These are phyloP conservation scores for Epichloe gansuensis DNA, from an alignment of 2,329 filamentous ascomycete species.

Conservation along the genomic window DNA sequence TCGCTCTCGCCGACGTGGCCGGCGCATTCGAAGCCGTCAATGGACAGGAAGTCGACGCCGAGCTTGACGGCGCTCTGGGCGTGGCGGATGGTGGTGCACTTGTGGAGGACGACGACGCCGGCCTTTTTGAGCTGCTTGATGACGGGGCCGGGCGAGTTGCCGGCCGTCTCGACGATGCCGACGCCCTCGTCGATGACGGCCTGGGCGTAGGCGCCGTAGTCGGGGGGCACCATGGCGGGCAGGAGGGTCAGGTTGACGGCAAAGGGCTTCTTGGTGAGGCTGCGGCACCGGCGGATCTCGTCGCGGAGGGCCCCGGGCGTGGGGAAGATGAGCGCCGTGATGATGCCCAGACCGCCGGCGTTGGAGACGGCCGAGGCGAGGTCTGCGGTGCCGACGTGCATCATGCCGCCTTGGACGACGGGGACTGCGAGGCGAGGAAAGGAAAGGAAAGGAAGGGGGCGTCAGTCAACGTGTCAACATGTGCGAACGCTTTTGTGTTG, in stretches of 20 bases:
- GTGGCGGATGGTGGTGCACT: conserved; percentile 93
- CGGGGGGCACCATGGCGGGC: conserved; percentile 80
- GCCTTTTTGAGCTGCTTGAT: conserved; percentile 79
- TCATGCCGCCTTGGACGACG: conserved; percentile 77
- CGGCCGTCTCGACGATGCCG: conserved; percentile 82
- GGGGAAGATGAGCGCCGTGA: conserved; percentile 85
- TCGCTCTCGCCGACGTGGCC: conserved; percentile 78
- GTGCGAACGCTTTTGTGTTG: not conserved
- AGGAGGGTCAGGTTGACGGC: conserved; percentile 92
- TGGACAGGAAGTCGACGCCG: conserved; percentile 90
- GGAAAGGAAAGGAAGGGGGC: not conserved
- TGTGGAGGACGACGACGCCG: conserved; percentile 74
- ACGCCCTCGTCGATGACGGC: conserved; percentile 89
- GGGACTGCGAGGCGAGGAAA: conserved; percentile 40
- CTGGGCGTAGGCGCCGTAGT: conserved; percentile 85
- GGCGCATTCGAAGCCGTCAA: conserved; percentile 96
- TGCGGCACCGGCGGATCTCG: conserved; percentile 79
- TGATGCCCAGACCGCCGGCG: conserved; percentile 69
- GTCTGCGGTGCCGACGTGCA: conserved; percentile 73
- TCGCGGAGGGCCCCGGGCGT: conserved; percentile 82
- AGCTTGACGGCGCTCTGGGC: conserved; percentile 84
- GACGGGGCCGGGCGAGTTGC: conserved; percentile 77
- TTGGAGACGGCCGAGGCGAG: conserved; percentile 65
- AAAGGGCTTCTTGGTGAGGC: conserved; percentile 69
- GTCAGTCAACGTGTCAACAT: not conserved